Percentiles rank a stretch among this genome's conserved stretches.
These are phyloP conservation scores for Lolium rigidum DNA, from an alignment of 176 grass and related monocot genomes.

Conservation along the genomic window DNA sequence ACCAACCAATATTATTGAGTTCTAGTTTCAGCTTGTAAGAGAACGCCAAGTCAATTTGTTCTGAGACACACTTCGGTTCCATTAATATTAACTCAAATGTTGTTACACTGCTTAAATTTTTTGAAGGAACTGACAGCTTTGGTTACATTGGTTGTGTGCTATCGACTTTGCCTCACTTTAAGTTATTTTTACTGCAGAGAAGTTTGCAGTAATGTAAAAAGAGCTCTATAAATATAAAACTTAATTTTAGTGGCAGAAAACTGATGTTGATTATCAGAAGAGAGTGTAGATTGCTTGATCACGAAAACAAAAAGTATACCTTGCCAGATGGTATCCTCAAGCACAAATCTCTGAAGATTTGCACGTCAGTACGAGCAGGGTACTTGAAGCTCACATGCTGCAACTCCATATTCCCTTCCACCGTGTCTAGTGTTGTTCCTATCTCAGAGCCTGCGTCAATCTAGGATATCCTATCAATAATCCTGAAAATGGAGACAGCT, in stretches of 20 bases:
- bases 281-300: too few species aligned
- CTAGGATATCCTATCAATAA: too few species aligned
- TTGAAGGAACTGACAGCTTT: neutral
- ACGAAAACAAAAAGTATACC: conserved; percentile 30
- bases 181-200: neutral
- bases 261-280: too few species aligned
- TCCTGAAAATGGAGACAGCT: too few species aligned
- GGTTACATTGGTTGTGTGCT: conserved; percentile 3
- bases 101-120: too few species aligned
- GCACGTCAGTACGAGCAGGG: conserved; percentile 59
- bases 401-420: conserved; percentile 69
- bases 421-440: conserved; percentile 13
- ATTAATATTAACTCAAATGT: too few species aligned
- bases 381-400: conserved; percentile 71
- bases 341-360: conserved; percentile 80
- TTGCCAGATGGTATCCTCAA: conserved; percentile 69
- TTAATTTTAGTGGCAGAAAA: neutral
- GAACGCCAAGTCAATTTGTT: too few species aligned
- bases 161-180: neutral
- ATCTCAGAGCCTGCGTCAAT: too few species aligned
- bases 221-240: neutral
- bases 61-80: too few species aligned
- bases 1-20: too few species aligned
- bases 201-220: neutral
- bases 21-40: too few species aligned